Conservation (phyloP, 106 monocot species). For the Acorus calamus region DNA sequence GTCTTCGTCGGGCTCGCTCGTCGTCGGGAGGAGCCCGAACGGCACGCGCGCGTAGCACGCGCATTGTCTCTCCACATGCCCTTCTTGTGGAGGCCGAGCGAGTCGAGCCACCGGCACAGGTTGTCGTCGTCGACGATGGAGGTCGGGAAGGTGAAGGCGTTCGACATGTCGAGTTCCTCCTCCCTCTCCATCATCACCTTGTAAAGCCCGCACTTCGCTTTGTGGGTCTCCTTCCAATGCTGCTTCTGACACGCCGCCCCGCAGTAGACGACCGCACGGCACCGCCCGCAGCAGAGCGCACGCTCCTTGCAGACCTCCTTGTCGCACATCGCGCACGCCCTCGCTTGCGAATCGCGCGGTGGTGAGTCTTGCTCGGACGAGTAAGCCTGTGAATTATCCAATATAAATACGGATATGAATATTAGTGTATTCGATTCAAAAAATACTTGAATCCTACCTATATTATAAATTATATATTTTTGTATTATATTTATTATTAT, state of each 20-base stretch:
- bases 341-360: neutral
- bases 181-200: constrained; percentile 48
- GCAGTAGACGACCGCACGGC: constrained; percentile 32
- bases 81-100: constrained; percentile 41
- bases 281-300: constrained; percentile 26
- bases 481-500: too few species aligned
- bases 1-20: constrained; percentile 18
- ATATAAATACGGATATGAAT: too few species aligned
- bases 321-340: constrained; percentile 36
- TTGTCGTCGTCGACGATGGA: constrained; percentile 17
- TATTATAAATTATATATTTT: too few species aligned
- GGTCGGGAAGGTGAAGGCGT: constrained; percentile 38
- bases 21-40: constrained; percentile 35
- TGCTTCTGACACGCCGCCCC: constrained; percentile 39
- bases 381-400: too few species aligned
- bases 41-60: constrained; percentile 34
- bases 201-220: constrained; percentile 34
- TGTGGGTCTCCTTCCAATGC: constrained; percentile 50
- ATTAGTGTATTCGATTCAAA: too few species aligned
- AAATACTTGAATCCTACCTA: too few species aligned
- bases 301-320: constrained; percentile 26
- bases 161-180: constrained; percentile 36
- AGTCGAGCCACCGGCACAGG: constrained; percentile 44
- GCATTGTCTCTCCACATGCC: constrained; percentile 52
- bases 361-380: too few species aligned